These are phyloP conservation scores for Evansstolkia leycettana DNA, from an alignment of 495 filamentous ascomycete genomes.

Conservation along the genomic window DNA sequence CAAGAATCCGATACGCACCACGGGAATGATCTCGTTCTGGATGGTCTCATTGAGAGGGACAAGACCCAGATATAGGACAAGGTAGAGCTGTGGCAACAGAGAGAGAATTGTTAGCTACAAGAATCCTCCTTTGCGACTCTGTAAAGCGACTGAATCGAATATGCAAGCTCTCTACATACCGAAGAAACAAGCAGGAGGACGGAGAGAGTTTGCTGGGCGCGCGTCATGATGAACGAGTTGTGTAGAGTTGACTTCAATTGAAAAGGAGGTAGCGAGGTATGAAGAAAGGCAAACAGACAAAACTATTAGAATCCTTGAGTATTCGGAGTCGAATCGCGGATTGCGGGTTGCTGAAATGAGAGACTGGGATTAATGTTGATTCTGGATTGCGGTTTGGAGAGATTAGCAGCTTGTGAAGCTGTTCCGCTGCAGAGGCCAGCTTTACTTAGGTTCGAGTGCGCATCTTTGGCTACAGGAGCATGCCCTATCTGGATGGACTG, in stretches of 20 bases:
- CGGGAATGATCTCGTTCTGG: conserved; percentile 40
- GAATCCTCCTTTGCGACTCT: no score
- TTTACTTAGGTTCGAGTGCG: background rate
- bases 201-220: conserved; percentile 86
- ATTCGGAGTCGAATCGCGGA: background rate
- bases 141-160: no score
- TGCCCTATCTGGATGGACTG: no score
- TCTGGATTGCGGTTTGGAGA: background rate
- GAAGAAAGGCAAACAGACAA: no score
- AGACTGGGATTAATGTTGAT: background rate
- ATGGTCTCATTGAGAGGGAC: conserved; percentile 65
- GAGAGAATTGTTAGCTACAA: conserved; percentile 3
- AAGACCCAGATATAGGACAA: conserved; percentile 71
- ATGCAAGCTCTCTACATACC: no score
- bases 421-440: background rate
- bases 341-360: background rate
- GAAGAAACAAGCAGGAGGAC: conserved; percentile 76
- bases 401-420: background rate
- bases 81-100: conserved; percentile 55
- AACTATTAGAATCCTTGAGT: no score
- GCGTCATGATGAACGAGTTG: conserved; percentile 56
- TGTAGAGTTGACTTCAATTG: no score
- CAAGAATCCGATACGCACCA: conserved; percentile 24
- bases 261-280: no score
- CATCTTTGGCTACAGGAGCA: no score